Base-by-base conservation (phyloP, 768 basidiomycete species). In the Phallus indusiatus region DNA sequence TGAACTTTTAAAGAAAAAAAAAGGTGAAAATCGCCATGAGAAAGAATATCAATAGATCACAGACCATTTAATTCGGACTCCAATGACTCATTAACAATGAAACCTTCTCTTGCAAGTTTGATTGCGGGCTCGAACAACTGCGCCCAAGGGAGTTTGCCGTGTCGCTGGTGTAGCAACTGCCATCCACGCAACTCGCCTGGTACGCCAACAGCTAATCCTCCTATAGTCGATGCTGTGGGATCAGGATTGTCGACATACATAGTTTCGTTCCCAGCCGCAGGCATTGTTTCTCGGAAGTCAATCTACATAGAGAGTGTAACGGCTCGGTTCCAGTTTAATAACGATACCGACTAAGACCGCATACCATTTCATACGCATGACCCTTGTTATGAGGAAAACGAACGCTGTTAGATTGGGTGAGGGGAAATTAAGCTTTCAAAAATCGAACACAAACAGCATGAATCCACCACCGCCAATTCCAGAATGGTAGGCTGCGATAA, bases 171-270 rank as follows among this genome's bases (percentile, higher is more conserved):
- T 4, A 77, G 74, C 28, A 67, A 68, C 56, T 76, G 73, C 64
- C 78, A 68, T 11, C 79, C 79, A 21, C 75, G 67, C 52, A 81
- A 63, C 63, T 81, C 79, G 18, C 79, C 79, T 0, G 79, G 79
- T 1, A 80, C 78, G 35, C 74, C 78, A 21, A 80, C 70, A 2
- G 76, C 67, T 35, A 81, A 65, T 2, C 79, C 79, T 0, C 79
- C 79, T n/a, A 78, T 68, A 56, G 71, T 71, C 18, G 73, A 72
- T 1, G 74, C 74, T 20, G 68, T 63, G 16, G 71, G 65, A 21
- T 69, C 67, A 17, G 36, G 20, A 20, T 70, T 65, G 34, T 56
- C 34, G 12, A 21, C 17, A 69, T 67, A 78, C 77, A 79, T 78
- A 59, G 70, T 67, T 54, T 70, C 61, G 60, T 71, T 69, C 12